Percentiles rank a stretch among this genome's conserved stretches.
These are phyloP conservation scores for Gymnopilus dilepis DNA, from an alignment of 768 basidiomycete species.

Conservation along the genomic window DNA sequence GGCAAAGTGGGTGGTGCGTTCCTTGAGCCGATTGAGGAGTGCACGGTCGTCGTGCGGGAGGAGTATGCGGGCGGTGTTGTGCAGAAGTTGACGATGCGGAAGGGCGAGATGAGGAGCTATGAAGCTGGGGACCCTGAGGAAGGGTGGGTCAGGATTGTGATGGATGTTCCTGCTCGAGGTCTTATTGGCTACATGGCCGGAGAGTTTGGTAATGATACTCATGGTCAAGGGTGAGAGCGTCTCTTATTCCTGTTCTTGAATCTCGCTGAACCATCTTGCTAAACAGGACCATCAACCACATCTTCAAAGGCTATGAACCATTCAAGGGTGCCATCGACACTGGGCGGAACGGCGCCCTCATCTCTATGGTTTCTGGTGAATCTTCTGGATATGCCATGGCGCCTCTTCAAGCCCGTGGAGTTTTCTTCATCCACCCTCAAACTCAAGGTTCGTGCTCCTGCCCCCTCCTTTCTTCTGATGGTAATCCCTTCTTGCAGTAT, in stretches of 20 bases:
- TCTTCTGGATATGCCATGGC: slow-evolving; percentile 54
- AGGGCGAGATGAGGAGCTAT: slow-evolving; percentile 52
- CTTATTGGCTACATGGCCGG: slow-evolving; percentile 59
- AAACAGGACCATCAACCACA: slow-evolving; percentile 54
- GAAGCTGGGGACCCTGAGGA: slow-evolving; percentile 49
- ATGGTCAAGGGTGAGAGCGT: slow-evolving; percentile 48
- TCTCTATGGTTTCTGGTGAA: slow-evolving; percentile 52
- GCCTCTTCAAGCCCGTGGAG: slow-evolving; percentile 52
- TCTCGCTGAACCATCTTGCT: not conserved
- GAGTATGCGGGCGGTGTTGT: slow-evolving; percentile 53
- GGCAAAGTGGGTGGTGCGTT: slow-evolving; percentile 32
- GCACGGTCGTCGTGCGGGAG: slow-evolving; percentile 49
- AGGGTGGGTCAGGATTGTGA: slow-evolving; percentile 51
- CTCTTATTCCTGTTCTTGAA: not conserved
- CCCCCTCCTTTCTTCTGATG: not conserved
- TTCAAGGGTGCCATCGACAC: slow-evolving; percentile 51
- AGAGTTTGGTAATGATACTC: slow-evolving; percentile 56
- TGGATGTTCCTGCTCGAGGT: slow-evolving; percentile 54
- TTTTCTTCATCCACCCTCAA: slow-evolving; percentile 49
- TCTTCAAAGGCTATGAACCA: slow-evolving; percentile 54
- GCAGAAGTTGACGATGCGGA: slow-evolving; percentile 56
- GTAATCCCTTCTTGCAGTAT: slow-evolving; percentile 35
- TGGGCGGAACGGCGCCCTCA: slow-evolving; percentile 51
- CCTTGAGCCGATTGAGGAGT: slow-evolving; percentile 55
- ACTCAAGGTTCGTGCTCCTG: slow-evolving; percentile 39